A percentile compares a stretch with the other conserved stretches of the same genome.
These are phyloP conservation scores for Auriculariales sp. DNA, from an alignment of 768 basidiomycete species.

Conservation along the genomic window DNA sequence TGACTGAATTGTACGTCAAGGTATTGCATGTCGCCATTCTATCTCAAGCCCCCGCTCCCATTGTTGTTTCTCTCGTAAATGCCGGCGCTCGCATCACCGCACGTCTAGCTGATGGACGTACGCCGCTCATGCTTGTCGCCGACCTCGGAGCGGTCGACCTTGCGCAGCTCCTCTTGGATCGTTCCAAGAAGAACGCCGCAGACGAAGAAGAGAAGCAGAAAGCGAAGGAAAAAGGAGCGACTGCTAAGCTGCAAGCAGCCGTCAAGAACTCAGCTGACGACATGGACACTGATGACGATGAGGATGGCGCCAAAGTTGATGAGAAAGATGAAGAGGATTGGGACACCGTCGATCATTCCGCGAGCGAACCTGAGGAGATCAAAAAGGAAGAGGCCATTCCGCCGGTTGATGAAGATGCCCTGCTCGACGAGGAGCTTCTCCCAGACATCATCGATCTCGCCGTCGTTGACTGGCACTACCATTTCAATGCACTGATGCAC, in stretches of 20 bases:
- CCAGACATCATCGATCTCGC: conserved; percentile 45
- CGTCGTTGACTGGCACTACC: conserved; percentile 42
- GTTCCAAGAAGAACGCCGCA: conserved; percentile 23
- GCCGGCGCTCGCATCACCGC: conserved; percentile 41
- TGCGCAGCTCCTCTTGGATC: conserved; percentile 35
- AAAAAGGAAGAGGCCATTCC: conserved; percentile 2
- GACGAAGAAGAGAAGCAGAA: conserved; percentile 12
- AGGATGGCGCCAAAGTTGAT: conserved; percentile 7
- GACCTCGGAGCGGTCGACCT: conserved; percentile 28
- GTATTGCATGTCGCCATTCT: conserved; percentile 45
- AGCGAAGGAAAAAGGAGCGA: conserved; percentile 7
- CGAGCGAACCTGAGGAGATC: conserved; percentile 5
- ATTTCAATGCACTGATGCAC: conserved; percentile 35
- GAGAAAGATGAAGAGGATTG: conserved; percentile 35
- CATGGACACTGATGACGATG: conserved; percentile 14
- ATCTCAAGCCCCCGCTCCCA: conserved; percentile 23
- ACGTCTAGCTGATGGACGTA: conserved; percentile 41
- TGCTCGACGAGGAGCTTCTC: conserved; percentile 32
- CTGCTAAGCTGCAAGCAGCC: neutral
- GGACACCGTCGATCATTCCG: conserved; percentile 21
- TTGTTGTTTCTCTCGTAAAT: conserved; percentile 37
- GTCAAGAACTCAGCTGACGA: conserved; percentile 10
- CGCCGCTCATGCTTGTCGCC: conserved; percentile 40
- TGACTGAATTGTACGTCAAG: no score
- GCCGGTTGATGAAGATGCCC: conserved; percentile 22